Evolutionary conservation across 2,329 filamentous ascomycete species (phyloP), one percentile per base, ranked within the genome.

Genomic region (Trichoderma citrinoviride): DNA sequence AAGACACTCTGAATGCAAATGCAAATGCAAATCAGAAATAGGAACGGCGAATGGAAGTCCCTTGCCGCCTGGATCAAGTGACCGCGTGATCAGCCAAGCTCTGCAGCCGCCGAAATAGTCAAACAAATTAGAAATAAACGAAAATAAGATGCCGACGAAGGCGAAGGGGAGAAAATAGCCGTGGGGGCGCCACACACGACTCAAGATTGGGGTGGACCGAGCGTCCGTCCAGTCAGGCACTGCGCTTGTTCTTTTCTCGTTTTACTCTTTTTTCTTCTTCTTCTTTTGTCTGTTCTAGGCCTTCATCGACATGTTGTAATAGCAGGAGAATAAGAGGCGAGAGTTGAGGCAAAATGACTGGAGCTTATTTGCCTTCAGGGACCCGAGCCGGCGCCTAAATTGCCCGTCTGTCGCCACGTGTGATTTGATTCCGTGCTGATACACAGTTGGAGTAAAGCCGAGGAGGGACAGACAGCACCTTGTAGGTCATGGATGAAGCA

Each of bases 301-400:
- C 8, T 21, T 23, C 14, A 21, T 10, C 10, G n/a, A 25, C 5
- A 17, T 1, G 17, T 21, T 5, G n/a, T n/a, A n/a, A n/a, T n/a
- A 8, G 23, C 23, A 53, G 25, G 17, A 19, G 33, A 14, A 21
- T 5, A 14, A 29, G 37, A 40, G 33, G 56, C 6, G 23, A 50
- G 44, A 50, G 52, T 25, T 17, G 17, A 33, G n/a, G 29, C 25
- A 29, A 52, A 52, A 29, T 33, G 49, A 52, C 7, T 33, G 33
- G 33, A 17, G 19, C 37, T 41, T 49, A 61, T 44, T 37, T 62
- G 57, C 44, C 46, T 29, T 25, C 47, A 29, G 58, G 47, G 17
- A 49, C 60, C 60, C 53, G 53, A 54, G 25, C 47, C 29, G 49
- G 47, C 23, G 60, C 60, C 60, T 62, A 62, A 54, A 62, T 62